Conservation (phyloP, 192 early-diverging fungal species). For the Coemansia sp. region DNA sequence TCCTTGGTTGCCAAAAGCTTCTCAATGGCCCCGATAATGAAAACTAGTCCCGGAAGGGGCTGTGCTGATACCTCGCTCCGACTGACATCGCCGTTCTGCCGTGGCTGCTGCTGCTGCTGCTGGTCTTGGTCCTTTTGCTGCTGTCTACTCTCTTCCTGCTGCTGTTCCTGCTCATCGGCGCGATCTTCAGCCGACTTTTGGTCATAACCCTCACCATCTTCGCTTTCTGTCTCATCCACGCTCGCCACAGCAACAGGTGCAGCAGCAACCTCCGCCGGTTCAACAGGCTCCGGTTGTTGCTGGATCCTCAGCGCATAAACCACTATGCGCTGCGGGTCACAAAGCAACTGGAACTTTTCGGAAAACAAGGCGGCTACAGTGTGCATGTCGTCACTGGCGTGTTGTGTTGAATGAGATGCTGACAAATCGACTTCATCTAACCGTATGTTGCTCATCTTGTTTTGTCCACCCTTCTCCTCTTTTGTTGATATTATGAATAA, state of each 20-base stretch:
- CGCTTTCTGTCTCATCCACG: background rate
- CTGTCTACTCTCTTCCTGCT: background rate
- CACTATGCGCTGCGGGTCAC: conserved; percentile 9
- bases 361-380: background rate
- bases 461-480: background rate
- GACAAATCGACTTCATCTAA: background rate
- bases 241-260: background rate
- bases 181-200: background rate
- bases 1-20: conserved; percentile 61
- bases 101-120: background rate
- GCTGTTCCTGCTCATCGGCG: background rate
- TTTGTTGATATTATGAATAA: background rate
- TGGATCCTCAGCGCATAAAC: background rate
- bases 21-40: conserved; percentile 67
- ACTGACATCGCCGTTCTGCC: background rate
- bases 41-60: conserved; percentile 55
- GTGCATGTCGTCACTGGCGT: background rate
- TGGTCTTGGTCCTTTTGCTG: background rate
- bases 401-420: background rate
- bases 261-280: background rate
- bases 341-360: background rate
- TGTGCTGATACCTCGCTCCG: background rate
- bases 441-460: conserved; percentile 1
- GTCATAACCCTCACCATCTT: background rate
- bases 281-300: background rate